Conservation (phyloP, 352 stramenopile species). For the Phytopythium delawarense region DNA sequence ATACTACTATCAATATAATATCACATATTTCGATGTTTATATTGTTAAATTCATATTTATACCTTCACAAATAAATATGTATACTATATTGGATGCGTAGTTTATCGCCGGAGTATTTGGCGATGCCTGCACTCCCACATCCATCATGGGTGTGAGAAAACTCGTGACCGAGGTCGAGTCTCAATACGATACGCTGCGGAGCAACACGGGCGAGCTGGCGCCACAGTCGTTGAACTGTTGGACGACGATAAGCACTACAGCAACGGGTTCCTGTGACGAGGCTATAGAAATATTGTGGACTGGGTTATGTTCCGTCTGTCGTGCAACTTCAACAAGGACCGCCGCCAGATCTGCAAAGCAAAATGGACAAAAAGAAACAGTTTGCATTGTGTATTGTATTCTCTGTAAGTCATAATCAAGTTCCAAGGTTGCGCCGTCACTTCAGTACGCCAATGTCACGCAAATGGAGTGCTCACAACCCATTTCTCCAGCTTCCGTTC, state of each 20-base stretch:
- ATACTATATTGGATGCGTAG: no score
- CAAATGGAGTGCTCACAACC: background rate
- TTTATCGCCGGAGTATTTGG: no score
- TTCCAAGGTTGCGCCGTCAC: background rate
- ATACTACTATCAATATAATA: no score
- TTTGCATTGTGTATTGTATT: background rate
- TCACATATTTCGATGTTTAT: no score
- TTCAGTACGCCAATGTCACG: background rate
- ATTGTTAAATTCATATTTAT: no score
- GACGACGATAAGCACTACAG: conserved; percentile 24
- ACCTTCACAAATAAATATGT: no score
- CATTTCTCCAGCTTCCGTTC: background rate
- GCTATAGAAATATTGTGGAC: background rate
- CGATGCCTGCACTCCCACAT: no score
- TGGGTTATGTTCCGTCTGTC: background rate
- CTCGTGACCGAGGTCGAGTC: no score
- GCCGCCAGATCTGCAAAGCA: background rate
- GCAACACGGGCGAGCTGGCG: no score
- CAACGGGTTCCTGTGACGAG: conserved; percentile 31
- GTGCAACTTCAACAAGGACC: conserved; percentile 1
- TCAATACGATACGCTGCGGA: no score
- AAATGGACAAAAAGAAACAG: background rate
- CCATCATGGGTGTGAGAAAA: no score
- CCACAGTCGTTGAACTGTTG: conserved; percentile 14
- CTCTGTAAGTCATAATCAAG: background rate